Conservation (phyloP, 345 rosid genomes). For the Physaria fendleri region DNA sequence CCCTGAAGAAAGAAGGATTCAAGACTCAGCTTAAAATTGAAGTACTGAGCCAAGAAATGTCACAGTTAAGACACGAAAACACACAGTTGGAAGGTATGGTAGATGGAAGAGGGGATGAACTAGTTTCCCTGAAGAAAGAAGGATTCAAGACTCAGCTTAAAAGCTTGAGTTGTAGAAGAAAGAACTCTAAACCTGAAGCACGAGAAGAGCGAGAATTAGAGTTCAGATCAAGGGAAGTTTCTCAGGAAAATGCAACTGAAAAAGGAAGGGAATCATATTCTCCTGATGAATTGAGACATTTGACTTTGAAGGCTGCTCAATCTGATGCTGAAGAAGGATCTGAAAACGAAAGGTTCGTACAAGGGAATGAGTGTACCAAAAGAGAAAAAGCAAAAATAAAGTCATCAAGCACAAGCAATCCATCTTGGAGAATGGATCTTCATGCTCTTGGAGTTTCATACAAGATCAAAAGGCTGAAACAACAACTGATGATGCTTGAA, state of each 20-base stretch:
- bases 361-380: background rate
- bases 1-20: conserved; percentile 37
- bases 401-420: conserved; percentile 26
- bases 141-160: conserved; percentile 29
- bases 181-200: conserved; percentile 32
- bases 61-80: conserved; percentile 51
- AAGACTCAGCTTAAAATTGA: conserved; percentile 37
- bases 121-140: conserved; percentile 37
- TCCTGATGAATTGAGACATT: conserved; percentile 45
- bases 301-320: conserved; percentile 27
- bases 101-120: conserved; percentile 47
- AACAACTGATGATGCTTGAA: conserved; percentile 81
- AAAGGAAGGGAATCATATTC: conserved; percentile 44
- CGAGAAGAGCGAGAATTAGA: conserved; percentile 36
- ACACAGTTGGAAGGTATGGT: conserved; percentile 47
- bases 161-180: conserved; percentile 34
- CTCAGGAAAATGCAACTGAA: conserved; percentile 22
- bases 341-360: conserved; percentile 21
- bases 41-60: conserved; percentile 48
- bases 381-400: conserved; percentile 10
- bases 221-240: conserved; percentile 12
- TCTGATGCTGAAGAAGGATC: conserved; percentile 42
- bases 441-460: conserved; percentile 90
- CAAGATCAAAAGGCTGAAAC: conserved; percentile 91
- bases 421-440: conserved; percentile 76